Percentiles rank a stretch among this genome's conserved stretches.
phyloP scores from a whole-genome alignment of 2,329 filamentous ascomycete genomes.

The Cladophialophora exuberans region DNA sequence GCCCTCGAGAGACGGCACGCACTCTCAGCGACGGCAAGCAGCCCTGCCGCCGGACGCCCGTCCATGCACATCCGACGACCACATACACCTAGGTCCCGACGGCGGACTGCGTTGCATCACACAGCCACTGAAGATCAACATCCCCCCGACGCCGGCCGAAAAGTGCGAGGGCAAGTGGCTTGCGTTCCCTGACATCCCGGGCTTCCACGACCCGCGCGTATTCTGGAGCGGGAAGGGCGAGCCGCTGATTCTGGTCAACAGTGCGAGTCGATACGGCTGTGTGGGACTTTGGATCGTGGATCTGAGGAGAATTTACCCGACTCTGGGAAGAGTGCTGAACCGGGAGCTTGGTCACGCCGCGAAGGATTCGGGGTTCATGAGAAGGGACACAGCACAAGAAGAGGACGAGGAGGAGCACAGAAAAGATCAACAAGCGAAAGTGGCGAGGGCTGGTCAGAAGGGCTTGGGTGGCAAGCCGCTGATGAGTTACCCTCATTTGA shows the following conservation, averaged over 20 bases:
- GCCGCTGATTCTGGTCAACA: constrained; percentile 44
- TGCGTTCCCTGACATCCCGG: constrained; percentile 42
- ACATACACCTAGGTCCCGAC: constrained; percentile 35
- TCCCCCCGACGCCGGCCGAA: constrained; percentile 44
- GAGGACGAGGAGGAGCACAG: neutral
- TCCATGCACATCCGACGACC: constrained; percentile 39
- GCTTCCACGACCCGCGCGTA: constrained; percentile 46
- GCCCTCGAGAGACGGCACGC: too few species aligned
- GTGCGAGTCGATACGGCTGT: constrained; percentile 38
- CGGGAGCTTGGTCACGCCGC: neutral
- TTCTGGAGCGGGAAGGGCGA: constrained; percentile 46
- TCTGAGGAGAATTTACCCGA: constrained; percentile 32
- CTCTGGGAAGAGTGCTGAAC: constrained; percentile 5
- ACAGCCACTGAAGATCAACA: constrained; percentile 38
- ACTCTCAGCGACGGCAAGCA: neutral
- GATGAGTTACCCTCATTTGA: constrained; percentile 37
- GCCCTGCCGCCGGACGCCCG: constrained; percentile 31
- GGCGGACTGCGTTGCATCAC: constrained; percentile 42
- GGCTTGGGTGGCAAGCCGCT: constrained; percentile 19
- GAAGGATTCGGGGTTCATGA: neutral
- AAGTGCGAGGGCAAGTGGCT: constrained; percentile 39
- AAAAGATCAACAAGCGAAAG: neutral
- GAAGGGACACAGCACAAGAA: neutral
- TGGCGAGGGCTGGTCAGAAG: neutral
- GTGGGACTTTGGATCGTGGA: constrained; percentile 41